A percentile compares a stretch with the other conserved stretches of the same genome.
phyloP scores from a whole-genome alignment of 2,329 filamentous ascomycete genomes.

The Fusarium guadeloupense region DNA sequence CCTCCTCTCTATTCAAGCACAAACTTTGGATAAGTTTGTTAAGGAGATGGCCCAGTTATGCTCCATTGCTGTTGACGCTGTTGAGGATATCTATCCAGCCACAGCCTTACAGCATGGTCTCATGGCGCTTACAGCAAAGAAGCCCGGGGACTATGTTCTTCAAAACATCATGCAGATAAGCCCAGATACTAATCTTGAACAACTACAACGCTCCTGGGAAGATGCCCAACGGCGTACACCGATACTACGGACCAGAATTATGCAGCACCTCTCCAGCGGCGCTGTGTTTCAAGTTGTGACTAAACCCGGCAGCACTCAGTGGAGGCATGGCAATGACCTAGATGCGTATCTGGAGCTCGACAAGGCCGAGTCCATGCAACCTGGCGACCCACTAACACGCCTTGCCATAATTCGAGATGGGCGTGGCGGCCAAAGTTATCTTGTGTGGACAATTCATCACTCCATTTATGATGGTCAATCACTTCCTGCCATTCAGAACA shows the following conservation, averaged over 20 bases:
- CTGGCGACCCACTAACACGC: conserved; percentile 9
- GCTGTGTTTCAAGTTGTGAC: not conserved
- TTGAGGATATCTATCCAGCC: conserved; percentile 61
- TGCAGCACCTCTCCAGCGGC: not conserved
- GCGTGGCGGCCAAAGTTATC: not conserved
- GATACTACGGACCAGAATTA: not conserved
- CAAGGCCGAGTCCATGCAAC: conserved; percentile 6
- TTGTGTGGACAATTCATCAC: conserved; percentile 33
- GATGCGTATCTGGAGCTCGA: not conserved
- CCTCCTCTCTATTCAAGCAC: not conserved
- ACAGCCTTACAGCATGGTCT: conserved; percentile 60
- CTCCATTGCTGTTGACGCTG: not conserved
- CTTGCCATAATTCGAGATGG: conserved; percentile 2
- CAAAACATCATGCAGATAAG: conserved; percentile 4
- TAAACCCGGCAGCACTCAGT: not conserved
- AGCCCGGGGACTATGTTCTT: conserved; percentile 11
- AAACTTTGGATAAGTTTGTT: not conserved
- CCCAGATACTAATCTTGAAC: not conserved
- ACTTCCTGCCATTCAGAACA: conserved; percentile 5
- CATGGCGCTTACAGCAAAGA: conserved; percentile 53
- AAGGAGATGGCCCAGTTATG: not conserved
- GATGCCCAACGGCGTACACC: not conserved
- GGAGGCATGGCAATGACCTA: not conserved
- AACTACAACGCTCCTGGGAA: conserved; percentile 20
- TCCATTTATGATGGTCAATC: conserved; percentile 29